These are phyloP conservation scores for Populus deltoides DNA, from an alignment of 345 rosid species.

Conservation along the genomic window DNA sequence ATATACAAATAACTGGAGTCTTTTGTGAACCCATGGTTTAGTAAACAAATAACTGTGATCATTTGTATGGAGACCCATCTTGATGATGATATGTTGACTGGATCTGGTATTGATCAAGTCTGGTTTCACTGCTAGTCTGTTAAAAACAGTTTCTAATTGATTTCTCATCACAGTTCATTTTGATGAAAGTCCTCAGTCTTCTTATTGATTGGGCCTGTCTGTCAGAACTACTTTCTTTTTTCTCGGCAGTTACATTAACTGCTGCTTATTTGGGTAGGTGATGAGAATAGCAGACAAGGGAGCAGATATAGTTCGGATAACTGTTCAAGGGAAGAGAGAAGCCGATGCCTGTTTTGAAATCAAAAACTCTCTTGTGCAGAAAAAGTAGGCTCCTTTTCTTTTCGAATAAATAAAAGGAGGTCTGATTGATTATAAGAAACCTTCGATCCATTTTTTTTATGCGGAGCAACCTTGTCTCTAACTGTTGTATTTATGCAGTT, in stretches of 20 bases:
- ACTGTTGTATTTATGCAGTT: conserved; percentile 50
- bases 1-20: too few species aligned
- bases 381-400: conserved; percentile 45
- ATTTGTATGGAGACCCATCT: not conserved
- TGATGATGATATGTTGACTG: not conserved
- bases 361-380: conserved; percentile 85
- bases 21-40: not conserved
- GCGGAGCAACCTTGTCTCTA: conserved; percentile 12
- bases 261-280: conserved; percentile 45
- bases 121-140: not conserved
- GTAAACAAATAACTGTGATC: not conserved
- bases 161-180: not conserved
- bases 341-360: conserved; percentile 97
- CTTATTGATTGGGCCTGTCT: not conserved
- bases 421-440: conserved; percentile 4
- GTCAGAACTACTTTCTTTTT: not conserved
- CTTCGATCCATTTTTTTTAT: not conserved
- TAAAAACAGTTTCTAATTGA: not conserved
- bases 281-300: conserved; percentile 92
- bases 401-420: not conserved
- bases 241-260: not conserved
- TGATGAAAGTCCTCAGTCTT: not conserved
- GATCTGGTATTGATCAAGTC: not conserved
- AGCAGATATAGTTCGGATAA: conserved; percentile 90
- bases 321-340: conserved; percentile 98